Conservation (phyloP, 208 protist genomes). For the Trypanosoma melophagium region DNA sequence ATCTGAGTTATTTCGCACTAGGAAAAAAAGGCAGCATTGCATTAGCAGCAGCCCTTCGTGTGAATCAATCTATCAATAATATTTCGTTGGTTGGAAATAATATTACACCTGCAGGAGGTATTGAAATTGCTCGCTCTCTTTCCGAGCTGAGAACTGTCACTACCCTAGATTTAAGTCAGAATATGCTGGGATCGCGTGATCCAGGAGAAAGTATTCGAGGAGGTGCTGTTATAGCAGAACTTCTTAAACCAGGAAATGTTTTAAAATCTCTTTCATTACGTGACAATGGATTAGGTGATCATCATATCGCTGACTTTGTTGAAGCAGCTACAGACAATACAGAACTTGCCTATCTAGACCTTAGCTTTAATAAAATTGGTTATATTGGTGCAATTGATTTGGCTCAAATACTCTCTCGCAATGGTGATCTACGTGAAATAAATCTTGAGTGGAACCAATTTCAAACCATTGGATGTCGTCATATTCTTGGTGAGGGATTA, state of each 20-base stretch:
- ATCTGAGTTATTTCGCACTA: constrained; percentile 73
- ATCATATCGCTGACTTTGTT: constrained; percentile 64
- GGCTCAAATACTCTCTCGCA: constrained; percentile 70
- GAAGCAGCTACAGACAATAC: constrained; percentile 81
- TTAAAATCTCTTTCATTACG: constrained; percentile 63
- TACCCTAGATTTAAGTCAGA: constrained; percentile 72
- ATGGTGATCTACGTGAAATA: constrained; percentile 80
- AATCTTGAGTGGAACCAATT: constrained; percentile 92
- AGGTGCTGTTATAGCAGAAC: constrained; percentile 62
- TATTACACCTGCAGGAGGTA: constrained; percentile 64
- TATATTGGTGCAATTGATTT: constrained; percentile 73
- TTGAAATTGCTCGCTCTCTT: constrained; percentile 67
- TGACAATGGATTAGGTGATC: constrained; percentile 74
- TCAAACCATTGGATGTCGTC: constrained; percentile 47
- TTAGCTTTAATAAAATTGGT: constrained; percentile 88
- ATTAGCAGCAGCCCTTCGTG: constrained; percentile 65
- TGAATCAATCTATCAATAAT: constrained; percentile 59
- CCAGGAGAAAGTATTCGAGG: constrained; percentile 49
- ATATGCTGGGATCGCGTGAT: constrained; percentile 49
- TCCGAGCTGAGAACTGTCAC: constrained; percentile 55
- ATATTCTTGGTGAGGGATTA: constrained; percentile 75
- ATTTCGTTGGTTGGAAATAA: constrained; percentile 78
- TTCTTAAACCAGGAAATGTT: constrained; percentile 52
- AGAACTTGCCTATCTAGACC: constrained; percentile 69
- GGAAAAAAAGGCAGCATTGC: constrained; percentile 69